Evolutionary conservation across 2,329 filamentous ascomycete species (phyloP).

Genomic region (Microascus cirrosus): DNA sequence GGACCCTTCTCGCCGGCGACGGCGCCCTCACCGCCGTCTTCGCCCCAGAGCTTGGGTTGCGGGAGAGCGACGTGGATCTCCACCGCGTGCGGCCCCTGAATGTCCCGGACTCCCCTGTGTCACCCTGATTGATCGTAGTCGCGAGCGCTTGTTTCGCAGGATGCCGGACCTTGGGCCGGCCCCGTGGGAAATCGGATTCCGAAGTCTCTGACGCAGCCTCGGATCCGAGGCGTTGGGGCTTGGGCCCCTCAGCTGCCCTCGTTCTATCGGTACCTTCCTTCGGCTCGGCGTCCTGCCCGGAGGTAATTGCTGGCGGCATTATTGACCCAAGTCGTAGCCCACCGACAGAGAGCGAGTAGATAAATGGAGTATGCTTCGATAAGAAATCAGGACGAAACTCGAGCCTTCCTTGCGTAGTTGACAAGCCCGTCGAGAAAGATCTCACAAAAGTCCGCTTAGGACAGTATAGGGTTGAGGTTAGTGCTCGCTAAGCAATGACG

Average conservation of each 20-base stretch:
- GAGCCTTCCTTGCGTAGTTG: background rate
- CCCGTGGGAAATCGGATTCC: background rate
- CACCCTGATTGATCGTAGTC: background rate
- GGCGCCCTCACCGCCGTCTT: background rate
- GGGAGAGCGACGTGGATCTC: slow-evolving; percentile 1
- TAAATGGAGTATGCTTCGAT: background rate
- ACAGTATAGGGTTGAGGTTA: background rate
- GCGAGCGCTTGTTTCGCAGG: background rate
- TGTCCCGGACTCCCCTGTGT: slow-evolving; percentile 1
- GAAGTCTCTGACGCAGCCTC: background rate
- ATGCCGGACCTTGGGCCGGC: background rate
- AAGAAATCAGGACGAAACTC: background rate
- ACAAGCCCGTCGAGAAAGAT: background rate
- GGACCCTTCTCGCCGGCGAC: background rate
- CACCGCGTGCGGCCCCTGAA: slow-evolving; percentile 2
- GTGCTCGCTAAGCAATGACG: background rate
- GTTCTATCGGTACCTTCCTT: background rate
- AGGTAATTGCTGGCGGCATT: too few species aligned
- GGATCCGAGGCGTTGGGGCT: background rate
- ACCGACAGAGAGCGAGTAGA: too few species aligned
- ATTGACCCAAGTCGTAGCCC: too few species aligned
- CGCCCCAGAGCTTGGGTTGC: background rate
- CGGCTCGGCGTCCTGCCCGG: background rate
- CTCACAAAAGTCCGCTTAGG: background rate
- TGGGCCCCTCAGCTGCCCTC: background rate